Evolutionary conservation across 164 flowering plant species (phyloP).

Genomic region (Hamamelis virginiana): DNA sequence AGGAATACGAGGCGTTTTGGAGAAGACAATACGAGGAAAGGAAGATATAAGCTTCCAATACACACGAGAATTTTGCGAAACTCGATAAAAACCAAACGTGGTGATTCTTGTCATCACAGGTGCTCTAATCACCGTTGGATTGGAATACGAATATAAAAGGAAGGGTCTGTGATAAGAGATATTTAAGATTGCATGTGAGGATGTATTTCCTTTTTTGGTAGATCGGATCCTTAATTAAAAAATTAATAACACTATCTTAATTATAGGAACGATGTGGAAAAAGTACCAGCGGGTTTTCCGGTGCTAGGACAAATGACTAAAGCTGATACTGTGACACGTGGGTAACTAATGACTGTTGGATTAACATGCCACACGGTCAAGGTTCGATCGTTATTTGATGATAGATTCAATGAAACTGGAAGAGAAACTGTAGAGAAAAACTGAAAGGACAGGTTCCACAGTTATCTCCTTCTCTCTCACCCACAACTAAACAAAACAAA

Average conservation of each 20-base stretch:
- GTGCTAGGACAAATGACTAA: conserved; percentile 68
- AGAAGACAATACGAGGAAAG: conserved; percentile 1
- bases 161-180: background rate
- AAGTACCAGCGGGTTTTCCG: conserved; percentile 66
- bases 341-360: conserved; percentile 24
- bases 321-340: conserved; percentile 60
- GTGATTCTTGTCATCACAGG: background rate
- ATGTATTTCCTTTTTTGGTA: background rate
- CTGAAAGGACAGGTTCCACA: conserved; percentile 6
- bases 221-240: background rate
- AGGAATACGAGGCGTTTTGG: conserved; percentile 22
- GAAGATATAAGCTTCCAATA: background rate
- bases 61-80: background rate
- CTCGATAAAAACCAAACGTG: background rate
- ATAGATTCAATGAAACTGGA: conserved; percentile 22
- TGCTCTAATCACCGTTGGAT: background rate
- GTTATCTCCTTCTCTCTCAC: background rate
- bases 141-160: background rate
- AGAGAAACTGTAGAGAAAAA: conserved; percentile 22
- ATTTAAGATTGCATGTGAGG: background rate
- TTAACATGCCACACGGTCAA: conserved; percentile 19
- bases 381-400: conserved; percentile 12
- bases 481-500: background rate
- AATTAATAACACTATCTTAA: conserved; percentile 9
- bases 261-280: conserved; percentile 26